phyloP scores from a whole-genome alignment of 2,329 filamentous ascomycete genomes.

The Paracoccidioides brasiliensis region DNA sequence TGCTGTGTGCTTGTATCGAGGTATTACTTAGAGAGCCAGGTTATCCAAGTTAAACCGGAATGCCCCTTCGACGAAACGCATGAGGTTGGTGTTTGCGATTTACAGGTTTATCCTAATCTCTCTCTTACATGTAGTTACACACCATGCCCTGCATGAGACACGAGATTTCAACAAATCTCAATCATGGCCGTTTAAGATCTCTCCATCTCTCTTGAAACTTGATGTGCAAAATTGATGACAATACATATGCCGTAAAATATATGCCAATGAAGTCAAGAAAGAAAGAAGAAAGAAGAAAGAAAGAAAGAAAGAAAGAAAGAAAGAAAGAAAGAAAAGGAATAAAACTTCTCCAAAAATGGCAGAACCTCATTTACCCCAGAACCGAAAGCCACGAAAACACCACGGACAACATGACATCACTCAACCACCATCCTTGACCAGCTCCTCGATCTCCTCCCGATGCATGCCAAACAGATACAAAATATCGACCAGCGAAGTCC shows the following conservation, averaged over 20 bases:
- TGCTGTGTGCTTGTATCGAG: neutral
- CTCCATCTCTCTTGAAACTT: no score
- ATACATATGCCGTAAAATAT: no score
- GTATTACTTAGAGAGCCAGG: neutral
- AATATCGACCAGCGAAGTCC: slow-evolving; percentile 44
- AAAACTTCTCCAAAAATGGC: no score
- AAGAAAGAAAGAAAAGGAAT: no score
- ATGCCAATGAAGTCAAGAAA: no score
- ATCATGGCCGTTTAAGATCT: neutral
- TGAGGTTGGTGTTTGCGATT: neutral
- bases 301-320: no score
- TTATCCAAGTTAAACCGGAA: neutral
- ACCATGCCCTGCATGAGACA: neutral
- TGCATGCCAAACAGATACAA: slow-evolving; percentile 45
- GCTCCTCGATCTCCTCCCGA: slow-evolving; percentile 36
- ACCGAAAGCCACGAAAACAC: neutral
- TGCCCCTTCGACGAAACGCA: no score
- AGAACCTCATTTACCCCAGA: neutral
- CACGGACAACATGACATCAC: neutral
- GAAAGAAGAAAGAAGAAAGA: no score
- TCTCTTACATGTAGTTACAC: neutral
- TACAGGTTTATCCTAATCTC: neutral
- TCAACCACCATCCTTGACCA: slow-evolving; percentile 14
- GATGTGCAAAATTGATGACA: no score
- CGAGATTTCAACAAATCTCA: slow-evolving; percentile 2